Conservation (phyloP, 2,329 filamentous ascomycete species). For the Talaromyces marneffei region DNA sequence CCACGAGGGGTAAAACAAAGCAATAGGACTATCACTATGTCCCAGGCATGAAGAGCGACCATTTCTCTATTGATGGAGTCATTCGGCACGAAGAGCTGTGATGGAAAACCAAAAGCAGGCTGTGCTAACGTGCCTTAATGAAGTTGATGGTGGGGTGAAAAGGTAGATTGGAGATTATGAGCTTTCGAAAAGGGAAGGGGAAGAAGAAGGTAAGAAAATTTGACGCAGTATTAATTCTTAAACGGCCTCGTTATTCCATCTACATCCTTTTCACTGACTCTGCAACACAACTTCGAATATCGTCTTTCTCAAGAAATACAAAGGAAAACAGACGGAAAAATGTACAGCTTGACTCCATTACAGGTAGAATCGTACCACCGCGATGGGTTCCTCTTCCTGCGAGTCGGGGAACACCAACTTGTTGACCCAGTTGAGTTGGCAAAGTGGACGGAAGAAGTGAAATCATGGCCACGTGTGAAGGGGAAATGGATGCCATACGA, state of each 20-base stretch:
- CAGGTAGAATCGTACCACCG: slow-evolving; percentile 23
- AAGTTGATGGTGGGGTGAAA: not conserved
- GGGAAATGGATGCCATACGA: slow-evolving; percentile 32
- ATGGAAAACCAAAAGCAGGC: not conserved
- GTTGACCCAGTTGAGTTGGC: slow-evolving; percentile 22
- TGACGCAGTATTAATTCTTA: not conserved
- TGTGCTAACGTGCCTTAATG: not conserved
- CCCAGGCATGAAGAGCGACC: slow-evolving; percentile 7
- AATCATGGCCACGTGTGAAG: slow-evolving; percentile 25
- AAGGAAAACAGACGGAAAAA: not conserved
- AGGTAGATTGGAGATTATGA: not conserved
- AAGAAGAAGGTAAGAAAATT: too few relatives aligned
- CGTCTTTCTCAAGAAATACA: not conserved
- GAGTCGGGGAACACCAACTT: slow-evolving; percentile 23
- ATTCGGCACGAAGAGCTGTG: slow-evolving; percentile 14
- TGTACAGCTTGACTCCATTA: slow-evolving; percentile 17
- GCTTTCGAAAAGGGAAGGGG: not conserved
- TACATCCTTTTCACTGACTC: not conserved
- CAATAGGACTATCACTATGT: not conserved
- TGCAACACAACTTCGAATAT: not conserved
- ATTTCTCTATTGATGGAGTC: slow-evolving; percentile 13
- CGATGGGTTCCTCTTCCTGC: slow-evolving; percentile 25
- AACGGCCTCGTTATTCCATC: not conserved
- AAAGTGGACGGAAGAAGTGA: slow-evolving; percentile 24
- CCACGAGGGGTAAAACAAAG: not conserved